Base-by-base conservation (phyloP, 441 rosid species). In the Corymbia calophylla region DNA sequence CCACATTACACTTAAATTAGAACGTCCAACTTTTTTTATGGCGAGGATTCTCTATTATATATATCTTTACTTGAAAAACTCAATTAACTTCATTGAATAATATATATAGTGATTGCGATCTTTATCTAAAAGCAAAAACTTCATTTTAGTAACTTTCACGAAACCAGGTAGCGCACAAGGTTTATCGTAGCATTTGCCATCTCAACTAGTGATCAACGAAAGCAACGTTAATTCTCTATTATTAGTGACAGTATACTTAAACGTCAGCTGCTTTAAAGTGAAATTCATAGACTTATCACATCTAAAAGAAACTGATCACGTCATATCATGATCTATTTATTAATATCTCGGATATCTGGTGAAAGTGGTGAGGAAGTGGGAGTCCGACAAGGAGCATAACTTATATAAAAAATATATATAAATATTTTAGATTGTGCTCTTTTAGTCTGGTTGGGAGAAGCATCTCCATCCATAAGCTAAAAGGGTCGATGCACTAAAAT, bases 11-110 rank as follows among this genome's bases (percentile, higher is more conserved):
- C 21, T 11, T 44, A 73, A 73, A 21, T 73, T 73, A 39, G 51
- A 12, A n/a, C 3, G 0, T 39, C 84, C 3, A 39, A 3, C 25
- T 39, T 73, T 11, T 39, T 66, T 12, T 10, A 12, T 0, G 1
- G 3, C 17, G 3, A 77, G 84, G 23, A 39, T 73, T 73, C 16
- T 29, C 68, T 11, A 5, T 62, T 62, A 16, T 39, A 39, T 39
- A 39, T 39, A 21, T 39, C n/a, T 39, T 77, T 44, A 21, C 51
- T 12, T 23, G 17, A 39, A 4, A 77, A 77, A 66, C 39, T 31
- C 18, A 2, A n/a, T 64, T 9, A 64, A 64, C 9, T 66, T 64
- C 31, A 64, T n/a, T 7, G 10, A 32, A 32, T n/a, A n/a, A n/a
- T 64, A n/a, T 18, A 9, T 15, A n/a, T 13, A 13, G 17, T 7